Percentiles rank a stretch among this genome's conserved stretches.
phyloP scores from a whole-genome alignment of 2,329 filamentous ascomycete genomes.

The Didymella glomerata region DNA sequence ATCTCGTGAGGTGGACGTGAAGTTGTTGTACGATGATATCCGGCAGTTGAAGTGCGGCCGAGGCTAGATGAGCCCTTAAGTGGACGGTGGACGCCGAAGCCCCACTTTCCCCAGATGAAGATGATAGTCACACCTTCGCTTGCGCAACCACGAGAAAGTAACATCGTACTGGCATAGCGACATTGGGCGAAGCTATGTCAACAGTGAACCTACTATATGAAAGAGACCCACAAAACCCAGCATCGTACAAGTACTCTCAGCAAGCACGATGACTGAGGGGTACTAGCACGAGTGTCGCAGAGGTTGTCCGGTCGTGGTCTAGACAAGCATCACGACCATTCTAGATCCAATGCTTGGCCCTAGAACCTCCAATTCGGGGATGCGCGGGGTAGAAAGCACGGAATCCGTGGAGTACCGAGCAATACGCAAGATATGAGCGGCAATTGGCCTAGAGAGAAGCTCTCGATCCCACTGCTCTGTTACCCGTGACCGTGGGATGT shows the following conservation, averaged over 20 bases:
- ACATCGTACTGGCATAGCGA: too few species aligned
- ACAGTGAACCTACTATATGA: background rate
- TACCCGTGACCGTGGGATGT: background rate
- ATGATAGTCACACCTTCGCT: background rate
- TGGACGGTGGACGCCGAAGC: background rate
- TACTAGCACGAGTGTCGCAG: background rate
- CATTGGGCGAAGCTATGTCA: too few species aligned
- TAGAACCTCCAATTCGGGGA: background rate
- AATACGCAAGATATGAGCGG: background rate
- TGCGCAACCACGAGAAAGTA: too few species aligned
- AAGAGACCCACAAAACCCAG: background rate
- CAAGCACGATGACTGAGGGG: background rate
- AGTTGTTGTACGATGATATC: constrained; percentile 2
- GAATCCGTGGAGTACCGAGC: background rate
- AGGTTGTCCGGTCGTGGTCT: background rate
- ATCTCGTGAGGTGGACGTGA: background rate
- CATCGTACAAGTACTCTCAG: background rate
- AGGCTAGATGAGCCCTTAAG: background rate
- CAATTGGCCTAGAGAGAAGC: background rate
- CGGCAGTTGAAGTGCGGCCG: constrained; percentile 2
- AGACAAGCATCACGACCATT: constrained; percentile 2
- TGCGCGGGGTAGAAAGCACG: background rate
- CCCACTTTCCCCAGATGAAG: background rate
- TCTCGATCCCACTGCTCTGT: background rate
- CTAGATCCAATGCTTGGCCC: background rate